phyloP scores from a whole-genome alignment of 164 flowering plant species.

The Amborella trichopoda region DNA sequence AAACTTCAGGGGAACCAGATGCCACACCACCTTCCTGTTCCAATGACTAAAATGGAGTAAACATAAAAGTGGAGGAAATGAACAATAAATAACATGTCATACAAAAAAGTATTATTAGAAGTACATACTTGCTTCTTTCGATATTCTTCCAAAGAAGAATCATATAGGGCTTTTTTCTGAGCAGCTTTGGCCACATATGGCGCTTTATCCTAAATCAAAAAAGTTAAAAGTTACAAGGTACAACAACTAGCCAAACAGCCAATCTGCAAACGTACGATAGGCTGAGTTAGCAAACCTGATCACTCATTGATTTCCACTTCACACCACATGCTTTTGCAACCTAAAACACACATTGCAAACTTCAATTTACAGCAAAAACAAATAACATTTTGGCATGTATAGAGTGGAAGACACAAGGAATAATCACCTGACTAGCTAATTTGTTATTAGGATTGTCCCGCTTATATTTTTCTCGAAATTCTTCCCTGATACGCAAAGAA shows the following conservation, averaged over 20 bases:
- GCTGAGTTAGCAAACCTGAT: neutral
- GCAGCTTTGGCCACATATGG: slow-evolving; percentile 3
- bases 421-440: neutral
- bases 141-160: neutral
- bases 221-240: neutral
- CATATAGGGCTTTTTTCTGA: neutral
- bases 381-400: neutral
- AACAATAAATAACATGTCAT: neutral
- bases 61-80: neutral
- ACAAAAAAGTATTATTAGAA: too few relatives aligned
- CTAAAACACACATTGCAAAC: neutral
- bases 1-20: neutral
- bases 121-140: neutral
- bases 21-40: neutral
- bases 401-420: too few relatives aligned
- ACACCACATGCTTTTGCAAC: slow-evolving; percentile 2
- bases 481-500: neutral
- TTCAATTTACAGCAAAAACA: neutral
- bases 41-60: neutral
- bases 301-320: slow-evolving; percentile 2
- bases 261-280: neutral
- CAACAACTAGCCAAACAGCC: neutral
- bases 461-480: slow-evolving; percentile 1
- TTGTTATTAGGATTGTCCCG: neutral
- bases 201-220: neutral